Conservation (phyloP, 139 green algal species). For the Chlamydomonas incerta region DNA sequence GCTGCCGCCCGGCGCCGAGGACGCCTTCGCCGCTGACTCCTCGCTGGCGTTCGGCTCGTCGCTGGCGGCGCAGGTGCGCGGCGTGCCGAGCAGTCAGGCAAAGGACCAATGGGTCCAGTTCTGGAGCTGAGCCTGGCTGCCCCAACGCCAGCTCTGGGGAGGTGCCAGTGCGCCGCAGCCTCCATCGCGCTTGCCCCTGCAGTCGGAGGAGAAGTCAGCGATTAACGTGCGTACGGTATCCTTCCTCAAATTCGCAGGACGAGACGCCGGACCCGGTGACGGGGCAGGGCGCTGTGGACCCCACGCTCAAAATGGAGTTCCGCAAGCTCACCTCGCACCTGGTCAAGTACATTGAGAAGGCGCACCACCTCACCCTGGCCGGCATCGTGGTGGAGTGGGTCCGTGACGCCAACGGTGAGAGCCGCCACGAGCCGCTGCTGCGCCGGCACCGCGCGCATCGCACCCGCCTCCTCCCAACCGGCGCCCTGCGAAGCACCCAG, state of each 20-base stretch:
- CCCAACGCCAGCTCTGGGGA: too few species aligned
- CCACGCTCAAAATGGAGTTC: slow-evolving; percentile 64
- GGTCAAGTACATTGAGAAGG: slow-evolving; percentile 73
- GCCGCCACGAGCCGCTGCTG: too few species aligned
- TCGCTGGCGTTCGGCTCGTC: not conserved
- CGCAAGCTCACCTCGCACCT: slow-evolving; percentile 57
- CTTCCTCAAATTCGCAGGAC: not conserved
- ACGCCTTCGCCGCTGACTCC: not conserved
- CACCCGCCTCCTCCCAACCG: too few species aligned
- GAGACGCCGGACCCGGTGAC: not conserved
- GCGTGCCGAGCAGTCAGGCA: too few species aligned
- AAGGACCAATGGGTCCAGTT: too few species aligned
- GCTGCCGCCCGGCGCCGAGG: not conserved
- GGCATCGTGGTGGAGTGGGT: slow-evolving; percentile 67
- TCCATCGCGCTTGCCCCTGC: too few species aligned
- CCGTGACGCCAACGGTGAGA: slow-evolving; percentile 36
- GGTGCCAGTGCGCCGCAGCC: too few species aligned
- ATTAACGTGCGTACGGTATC: too few species aligned
- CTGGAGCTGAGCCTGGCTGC: too few species aligned
- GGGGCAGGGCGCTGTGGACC: slow-evolving; percentile 54
- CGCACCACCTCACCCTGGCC: slow-evolving; percentile 63
- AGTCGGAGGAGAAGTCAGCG: too few species aligned
- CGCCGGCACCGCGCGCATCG: too few species aligned
- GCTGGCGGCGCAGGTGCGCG: not conserved
- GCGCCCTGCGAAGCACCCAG: too few species aligned